A percentile compares a stretch with the other conserved stretches of the same genome.
phyloP scores from a whole-genome alignment of 805 yeast species.

The Candida morakotiae region DNA sequence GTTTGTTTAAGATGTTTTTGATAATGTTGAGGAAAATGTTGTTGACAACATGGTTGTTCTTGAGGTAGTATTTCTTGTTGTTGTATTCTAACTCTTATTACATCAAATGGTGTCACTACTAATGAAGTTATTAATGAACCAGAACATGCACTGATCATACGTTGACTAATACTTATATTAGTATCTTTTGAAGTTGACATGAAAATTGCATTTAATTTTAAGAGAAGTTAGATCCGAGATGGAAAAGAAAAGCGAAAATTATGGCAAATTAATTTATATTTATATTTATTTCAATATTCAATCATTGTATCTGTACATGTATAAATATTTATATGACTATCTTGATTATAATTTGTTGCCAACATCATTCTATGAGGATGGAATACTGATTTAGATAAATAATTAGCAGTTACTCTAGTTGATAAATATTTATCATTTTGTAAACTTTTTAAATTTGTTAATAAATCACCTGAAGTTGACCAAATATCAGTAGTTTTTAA shows the following conservation, averaged over 20 bases:
- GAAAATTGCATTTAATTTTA: not conserved
- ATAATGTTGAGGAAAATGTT: constrained; percentile 9
- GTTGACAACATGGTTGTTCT: constrained; percentile 22
- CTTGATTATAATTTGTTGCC: constrained; percentile 81
- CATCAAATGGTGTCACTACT: constrained; percentile 79
- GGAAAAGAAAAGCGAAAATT: constrained; percentile 6
- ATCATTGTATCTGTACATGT: constrained; percentile 33
- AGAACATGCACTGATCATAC: constrained; percentile 75
- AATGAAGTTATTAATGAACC: constrained; percentile 72
- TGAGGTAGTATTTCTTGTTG: constrained; percentile 62
- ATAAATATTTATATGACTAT: constrained; percentile 63
- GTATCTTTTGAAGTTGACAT: constrained; percentile 5
- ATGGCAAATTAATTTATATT: too few species aligned
- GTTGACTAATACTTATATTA: constrained; percentile 48
- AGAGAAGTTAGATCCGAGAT: constrained; percentile 1
- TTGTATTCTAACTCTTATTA: constrained; percentile 69
- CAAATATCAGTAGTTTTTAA: constrained; percentile 74
- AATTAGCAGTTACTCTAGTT: constrained; percentile 41
- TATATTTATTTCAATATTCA: constrained; percentile 23
- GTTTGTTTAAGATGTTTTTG: constrained; percentile 23
- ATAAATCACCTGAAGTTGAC: constrained; percentile 77
- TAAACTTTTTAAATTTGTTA: constrained; percentile 57
- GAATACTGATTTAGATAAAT: constrained; percentile 64
- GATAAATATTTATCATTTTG: constrained; percentile 37
- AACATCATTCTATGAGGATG: constrained; percentile 96